phyloP scores from a whole-genome alignment of 2,329 filamentous ascomycete genomes.

The Fusarium sp. region DNA sequence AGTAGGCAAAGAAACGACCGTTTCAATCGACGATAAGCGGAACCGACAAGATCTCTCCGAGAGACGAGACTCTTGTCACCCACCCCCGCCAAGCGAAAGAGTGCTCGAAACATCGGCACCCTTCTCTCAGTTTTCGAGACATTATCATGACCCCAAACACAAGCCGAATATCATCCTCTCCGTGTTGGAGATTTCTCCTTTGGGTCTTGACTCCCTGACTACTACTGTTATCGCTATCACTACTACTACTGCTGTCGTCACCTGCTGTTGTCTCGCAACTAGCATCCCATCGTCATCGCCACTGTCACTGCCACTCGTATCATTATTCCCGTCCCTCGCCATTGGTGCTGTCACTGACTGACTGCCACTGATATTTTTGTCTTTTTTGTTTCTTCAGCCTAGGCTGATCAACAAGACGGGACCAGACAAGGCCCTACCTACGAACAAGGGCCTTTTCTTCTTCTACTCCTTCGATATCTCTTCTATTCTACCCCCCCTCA shows the following conservation, averaged over 20 bases:
- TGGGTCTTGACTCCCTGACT: conserved; percentile 53
- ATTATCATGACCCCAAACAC: conserved; percentile 53
- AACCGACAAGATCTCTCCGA: conserved; percentile 23
- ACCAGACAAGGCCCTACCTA: conserved; percentile 14
- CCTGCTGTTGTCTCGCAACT: not conserved
- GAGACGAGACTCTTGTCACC: conserved; percentile 17
- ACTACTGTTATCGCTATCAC: conserved; percentile 22
- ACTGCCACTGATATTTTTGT: conserved; percentile 2
- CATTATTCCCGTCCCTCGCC: conserved; percentile 1
- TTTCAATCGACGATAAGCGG: conserved; percentile 32
- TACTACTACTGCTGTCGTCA: not conserved
- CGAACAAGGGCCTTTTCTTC: conserved; percentile 18
- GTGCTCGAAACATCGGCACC: conserved; percentile 17
- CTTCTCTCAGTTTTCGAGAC: conserved; percentile 29
- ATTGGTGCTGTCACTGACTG: conserved; percentile 11
- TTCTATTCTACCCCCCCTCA: conserved; percentile 17
- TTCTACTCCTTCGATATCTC: conserved; percentile 17
- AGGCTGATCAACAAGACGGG: conserved; percentile 26
- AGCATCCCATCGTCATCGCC: conserved; percentile 4
- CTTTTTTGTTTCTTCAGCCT: conserved; percentile 3
- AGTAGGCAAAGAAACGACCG: conserved; percentile 16
- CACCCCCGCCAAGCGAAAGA: conserved; percentile 29
- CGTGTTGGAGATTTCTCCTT: conserved; percentile 52
- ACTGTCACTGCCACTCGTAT: conserved; percentile 7
- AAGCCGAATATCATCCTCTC: conserved; percentile 50